Evolutionary conservation across 1,284 basidiomycete species (phyloP), one percentile per base, ranked within the genome.

Genomic region (Ceratobasidium sp.): DNA sequence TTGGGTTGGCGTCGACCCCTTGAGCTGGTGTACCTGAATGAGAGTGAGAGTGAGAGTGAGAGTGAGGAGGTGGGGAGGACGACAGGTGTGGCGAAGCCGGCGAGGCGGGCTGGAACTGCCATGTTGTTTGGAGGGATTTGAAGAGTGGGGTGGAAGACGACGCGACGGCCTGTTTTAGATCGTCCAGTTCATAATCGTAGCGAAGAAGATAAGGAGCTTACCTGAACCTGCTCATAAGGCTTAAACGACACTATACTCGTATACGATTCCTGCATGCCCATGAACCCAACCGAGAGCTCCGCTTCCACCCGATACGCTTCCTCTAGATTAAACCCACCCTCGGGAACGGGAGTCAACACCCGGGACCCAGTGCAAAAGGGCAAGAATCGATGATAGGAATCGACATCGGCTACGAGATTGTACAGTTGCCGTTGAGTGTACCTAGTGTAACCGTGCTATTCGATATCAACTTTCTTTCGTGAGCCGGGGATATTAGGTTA

Each of bases 211-310:
- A n/a, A 15, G 51, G 40, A 26, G 87, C 90, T 81, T 82, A 96
- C 97, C 87, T 93, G 88, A 7, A 98, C 96, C 26, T 89, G 92
- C 82, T 92, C 89, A 81, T 90, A 90, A 13, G 95, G 95, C 69
- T 86, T 86, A 82, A 95, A 95, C 9, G 91, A 92, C 58, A 99
- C 97, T 67, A 89, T 88, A 84, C 95, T 97, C 61, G 94, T 89
- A 85, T 98, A 99, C 84, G 91, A 92, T 86, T 99, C 97, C 80
- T 90, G 89, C 83, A 98, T 93, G 6, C 92, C 89, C 80, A 97
- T 90, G 84, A 98, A 99, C 0, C 96, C 96, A 33, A 98, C 94
- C 0, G 91, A 92, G 78, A 99, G 87, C 84, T 98, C 95, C 10
- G 94, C 97, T 56, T 96, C 90, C 86, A 97, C 91, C 60, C 89